Conservation (phyloP, 352 stramenopile species). For the Phytophthora sansomeana region DNA sequence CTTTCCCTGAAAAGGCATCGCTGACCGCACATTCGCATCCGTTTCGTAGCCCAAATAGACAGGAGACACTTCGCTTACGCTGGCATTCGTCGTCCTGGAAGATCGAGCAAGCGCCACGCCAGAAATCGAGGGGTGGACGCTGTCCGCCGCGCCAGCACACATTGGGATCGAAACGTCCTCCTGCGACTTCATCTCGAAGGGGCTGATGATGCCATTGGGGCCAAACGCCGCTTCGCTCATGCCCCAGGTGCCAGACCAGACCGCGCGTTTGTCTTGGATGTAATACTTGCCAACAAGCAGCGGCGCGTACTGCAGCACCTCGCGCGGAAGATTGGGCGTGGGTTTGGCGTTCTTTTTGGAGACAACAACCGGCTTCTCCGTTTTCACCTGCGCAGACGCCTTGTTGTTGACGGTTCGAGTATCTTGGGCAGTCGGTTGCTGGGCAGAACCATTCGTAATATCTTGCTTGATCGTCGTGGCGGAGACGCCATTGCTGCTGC, state of each 20-base stretch:
- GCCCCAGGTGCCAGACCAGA: slow-evolving; percentile 84
- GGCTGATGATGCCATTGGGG: slow-evolving; percentile 75
- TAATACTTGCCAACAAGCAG: slow-evolving; percentile 86
- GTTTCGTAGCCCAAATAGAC: slow-evolving; percentile 78
- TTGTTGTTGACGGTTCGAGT: neutral
- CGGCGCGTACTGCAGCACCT: slow-evolving; percentile 75
- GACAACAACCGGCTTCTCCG: slow-evolving; percentile 17
- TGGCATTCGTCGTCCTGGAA: slow-evolving; percentile 50
- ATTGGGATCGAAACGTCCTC: slow-evolving; percentile 77
- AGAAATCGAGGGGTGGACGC: slow-evolving; percentile 58
- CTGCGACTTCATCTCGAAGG: slow-evolving; percentile 90
- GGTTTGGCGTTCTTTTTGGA: slow-evolving; percentile 22
- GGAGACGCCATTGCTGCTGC: slow-evolving; percentile 10
- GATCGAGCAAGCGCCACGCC: slow-evolving; percentile 63
- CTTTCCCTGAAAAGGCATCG: slow-evolving; percentile 83
- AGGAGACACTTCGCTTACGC: slow-evolving; percentile 50
- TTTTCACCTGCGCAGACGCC: slow-evolving; percentile 25
- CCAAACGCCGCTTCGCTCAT: slow-evolving; percentile 88
- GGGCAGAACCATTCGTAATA: neutral
- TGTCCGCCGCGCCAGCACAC: slow-evolving; percentile 40
- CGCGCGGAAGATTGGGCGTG: slow-evolving; percentile 49
- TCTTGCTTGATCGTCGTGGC: slow-evolving; percentile 12
- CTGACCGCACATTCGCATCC: slow-evolving; percentile 59
- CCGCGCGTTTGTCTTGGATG: slow-evolving; percentile 81
- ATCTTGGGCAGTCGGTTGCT: slow-evolving; percentile 3